phyloP scores from a whole-genome alignment of 495 filamentous ascomycete species.

The Talaromyces trachyspermus region DNA sequence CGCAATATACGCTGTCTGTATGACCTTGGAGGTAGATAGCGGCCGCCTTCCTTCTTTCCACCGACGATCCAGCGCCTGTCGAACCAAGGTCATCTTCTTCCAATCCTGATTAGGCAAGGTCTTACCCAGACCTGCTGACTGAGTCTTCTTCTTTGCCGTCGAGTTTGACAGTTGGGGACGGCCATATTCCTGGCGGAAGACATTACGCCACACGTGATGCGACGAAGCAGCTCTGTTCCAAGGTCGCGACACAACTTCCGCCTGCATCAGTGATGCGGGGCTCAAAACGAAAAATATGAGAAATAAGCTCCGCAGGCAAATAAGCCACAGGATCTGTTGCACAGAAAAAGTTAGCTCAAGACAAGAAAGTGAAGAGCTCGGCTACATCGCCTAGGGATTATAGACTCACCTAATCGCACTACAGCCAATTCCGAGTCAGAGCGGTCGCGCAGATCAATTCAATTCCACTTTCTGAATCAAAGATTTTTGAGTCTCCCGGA shows the following conservation, averaged over 20 bases:
- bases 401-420: slow-evolving; percentile 30
- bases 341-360: slow-evolving; percentile 5
- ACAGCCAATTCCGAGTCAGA: slow-evolving; percentile 35
- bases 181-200: slow-evolving; percentile 63
- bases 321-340: slow-evolving; percentile 54
- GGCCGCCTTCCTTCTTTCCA: slow-evolving; percentile 74
- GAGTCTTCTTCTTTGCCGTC: slow-evolving; percentile 32
- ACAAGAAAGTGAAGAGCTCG: no score
- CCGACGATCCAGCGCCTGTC: slow-evolving; percentile 62
- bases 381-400: no score
- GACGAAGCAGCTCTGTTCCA: slow-evolving; percentile 60
- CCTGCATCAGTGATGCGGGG: slow-evolving; percentile 52
- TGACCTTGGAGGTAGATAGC: slow-evolving; percentile 89
- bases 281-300: slow-evolving; percentile 65
- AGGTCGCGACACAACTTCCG: slow-evolving; percentile 51
- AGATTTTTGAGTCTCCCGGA: slow-evolving; percentile 21
- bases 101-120: slow-evolving; percentile 56
- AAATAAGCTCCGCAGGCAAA: slow-evolving; percentile 65
- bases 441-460: slow-evolving; percentile 56
- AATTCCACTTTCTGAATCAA: slow-evolving; percentile 67
- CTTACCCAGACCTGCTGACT: slow-evolving; percentile 44
- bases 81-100: slow-evolving; percentile 76
- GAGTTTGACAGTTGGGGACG: slow-evolving; percentile 30
- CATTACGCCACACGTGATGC: slow-evolving; percentile 68
- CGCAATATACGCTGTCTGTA: slow-evolving; percentile 90